Percentiles rank a stretch among this genome's conserved stretches.
These are phyloP conservation scores for Ophiostoma ips DNA, from an alignment of 2,329 filamentous ascomycete species.

Conservation along the genomic window DNA sequence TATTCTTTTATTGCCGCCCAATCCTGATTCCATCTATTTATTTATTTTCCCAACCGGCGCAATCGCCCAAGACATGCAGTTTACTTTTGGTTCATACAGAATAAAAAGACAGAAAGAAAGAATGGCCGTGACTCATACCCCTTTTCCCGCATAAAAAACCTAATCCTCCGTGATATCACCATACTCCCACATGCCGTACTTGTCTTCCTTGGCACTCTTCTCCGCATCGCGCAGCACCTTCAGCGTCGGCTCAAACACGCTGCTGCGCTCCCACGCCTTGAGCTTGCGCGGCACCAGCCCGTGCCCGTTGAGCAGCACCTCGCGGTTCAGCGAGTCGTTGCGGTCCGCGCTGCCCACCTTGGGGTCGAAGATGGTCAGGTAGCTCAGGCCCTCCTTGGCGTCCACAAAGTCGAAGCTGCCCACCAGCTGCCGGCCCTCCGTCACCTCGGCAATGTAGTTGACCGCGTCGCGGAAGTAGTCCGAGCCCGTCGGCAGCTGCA, in stretches of 20 bases:
- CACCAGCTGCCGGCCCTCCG: slow-evolving; percentile 64
- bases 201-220: slow-evolving; percentile 62
- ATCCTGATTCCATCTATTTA: neutral
- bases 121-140: too few relatives aligned
- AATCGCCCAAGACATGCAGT: neutral
- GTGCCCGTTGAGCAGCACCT: slow-evolving; percentile 68
- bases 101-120: neutral
- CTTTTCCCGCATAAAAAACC: too few relatives aligned
- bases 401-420: slow-evolving; percentile 82
- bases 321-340: slow-evolving; percentile 77
- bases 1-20: too few relatives aligned
- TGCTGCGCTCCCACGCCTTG: slow-evolving; percentile 73
- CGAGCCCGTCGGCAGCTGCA: slow-evolving; percentile 64
- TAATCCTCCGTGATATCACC: slow-evolving; percentile 86
- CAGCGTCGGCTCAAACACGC: slow-evolving; percentile 55
- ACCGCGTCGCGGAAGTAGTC: slow-evolving; percentile 79
- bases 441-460: slow-evolving; percentile 58
- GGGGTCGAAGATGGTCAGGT: slow-evolving; percentile 79
- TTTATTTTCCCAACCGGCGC: too few relatives aligned
- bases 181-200: slow-evolving; percentile 95
- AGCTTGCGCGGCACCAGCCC: slow-evolving; percentile 88
- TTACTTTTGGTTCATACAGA: neutral
- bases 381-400: slow-evolving; percentile 62
- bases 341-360: slow-evolving; percentile 44
- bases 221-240: slow-evolving; percentile 60